Base-by-base conservation (phyloP, 225 moss, liverwort and hornwort genomes). In the Bryoerythrophyllum caledonicum region DNA sequence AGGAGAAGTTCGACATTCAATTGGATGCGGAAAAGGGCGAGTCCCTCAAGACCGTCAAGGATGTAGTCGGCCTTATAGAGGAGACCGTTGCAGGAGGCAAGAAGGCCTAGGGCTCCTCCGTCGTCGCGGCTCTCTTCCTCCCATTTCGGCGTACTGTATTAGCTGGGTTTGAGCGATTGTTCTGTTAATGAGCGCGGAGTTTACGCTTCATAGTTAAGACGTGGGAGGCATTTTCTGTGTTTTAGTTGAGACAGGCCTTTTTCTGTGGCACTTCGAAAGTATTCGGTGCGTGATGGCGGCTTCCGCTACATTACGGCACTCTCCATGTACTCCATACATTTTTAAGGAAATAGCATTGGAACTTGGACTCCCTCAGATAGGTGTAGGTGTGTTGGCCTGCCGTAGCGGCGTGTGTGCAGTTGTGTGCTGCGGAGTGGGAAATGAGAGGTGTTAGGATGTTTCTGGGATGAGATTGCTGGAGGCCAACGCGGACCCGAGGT, bases 1-100 rank as follows among this genome's bases (percentile, higher is more conserved):
- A 89, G 79, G 89, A 89, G 84, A 68, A 56, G 74, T 89, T 86
- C 41, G 14, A 77, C 1, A 82, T 89, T 30, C 63, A 63, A 56
- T 66, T 89, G 71, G 79, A 84, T 2, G 71, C 79, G 77, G 86
- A 89, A 16, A 77, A 79, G 12, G 86, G 83, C 8, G 86, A 89
- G 19, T 71, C 77, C 72, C 80, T 89, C 28, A 27, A 59, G 17
- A 89, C 89, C 6, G 89, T 89, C 15, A 63, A 74, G 12, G 58
- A 86, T 68, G 89, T 86, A 4, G 86, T 86, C 2, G 89, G 84
- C 48, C 74, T 86, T 19, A 89, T 89, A 68, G 48, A 86, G 71
- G 74, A 82, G 0, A 69, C 80, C 30, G 60, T 83, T 27, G 38
- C 63, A 15, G 4, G 25, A 17, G 48, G 6, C 19, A 54, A 79